Evolutionary conservation across 306 rosid species (phyloP), one percentile per base, ranked within the genome.

Genomic region (Dicorynia guianensis): DNA sequence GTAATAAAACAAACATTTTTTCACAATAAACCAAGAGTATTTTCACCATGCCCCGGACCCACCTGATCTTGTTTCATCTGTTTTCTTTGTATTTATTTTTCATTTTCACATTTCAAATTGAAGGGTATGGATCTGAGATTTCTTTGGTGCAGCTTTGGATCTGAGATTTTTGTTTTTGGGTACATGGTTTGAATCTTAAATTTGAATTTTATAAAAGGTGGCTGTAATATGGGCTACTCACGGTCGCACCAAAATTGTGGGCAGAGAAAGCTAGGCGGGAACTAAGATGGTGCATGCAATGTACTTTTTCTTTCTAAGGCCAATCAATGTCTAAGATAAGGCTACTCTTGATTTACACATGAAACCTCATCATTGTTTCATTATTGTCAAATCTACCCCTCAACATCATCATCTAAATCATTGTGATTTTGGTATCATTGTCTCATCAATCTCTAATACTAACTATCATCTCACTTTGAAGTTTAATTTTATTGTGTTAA

Each of bases 81-180:
- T 54, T 67, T 33, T 35, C 18, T 68, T 67, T 49, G 19, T 17
- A 35, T 12, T 30, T 47, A 4, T 44, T 33, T 1, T 25, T 35
- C 54, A 12, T 33, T 25, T 57, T 81, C 71, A 48, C 76, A 76
- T 71, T 76, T 76, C 81, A 81, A 81, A 69, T 75, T 75, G 61
- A 80, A 80, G 77, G 63, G 58, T 62, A 61, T 80, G 67, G 52
- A 18, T 74, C 53, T 62, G 55, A 49, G 47, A n/a, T n/a, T n/a
- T n/a, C n/a, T n/a, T n/a, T n/a, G n/a, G n/a, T n/a, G n/a, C n/a
- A n/a, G n/a, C n/a, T n/a, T n/a, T n/a, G n/a, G n/a, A n/a, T n/a
- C n/a, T n/a, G n/a, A n/a, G n/a, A n/a, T n/a, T n/a, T n/a, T n/a
- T n/a, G n/a, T n/a, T n/a, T n/a, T n/a, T n/a, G n/a, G n/a, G n/a